These are phyloP conservation scores for Amesomyces nigricolor DNA, from an alignment of 2,329 filamentous ascomycete species.

Conservation along the genomic window DNA sequence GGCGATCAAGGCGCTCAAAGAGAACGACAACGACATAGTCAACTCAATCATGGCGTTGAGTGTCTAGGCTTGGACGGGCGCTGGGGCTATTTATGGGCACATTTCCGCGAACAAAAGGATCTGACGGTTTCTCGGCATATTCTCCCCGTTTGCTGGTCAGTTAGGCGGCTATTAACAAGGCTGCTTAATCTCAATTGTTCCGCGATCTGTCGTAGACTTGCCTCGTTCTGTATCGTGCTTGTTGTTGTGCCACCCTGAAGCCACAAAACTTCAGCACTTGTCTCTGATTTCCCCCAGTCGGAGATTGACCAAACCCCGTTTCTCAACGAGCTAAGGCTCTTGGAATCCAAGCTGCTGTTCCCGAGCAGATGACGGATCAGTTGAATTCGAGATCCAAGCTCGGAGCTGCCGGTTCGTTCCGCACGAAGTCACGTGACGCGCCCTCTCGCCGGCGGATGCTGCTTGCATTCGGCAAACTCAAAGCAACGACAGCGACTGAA, in stretches of 20 bases:
- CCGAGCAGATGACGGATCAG: background rate
- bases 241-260: background rate
- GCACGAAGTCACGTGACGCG: conserved; percentile 23
- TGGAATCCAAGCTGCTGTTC: no score
- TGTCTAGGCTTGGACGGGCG: conserved; percentile 49
- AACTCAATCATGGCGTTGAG: conserved; percentile 99
- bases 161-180: background rate
- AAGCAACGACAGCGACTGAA: conserved; percentile 44
- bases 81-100: conserved; percentile 3
- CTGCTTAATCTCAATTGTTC: conserved; percentile 6
- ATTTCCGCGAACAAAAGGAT: conserved; percentile 3
- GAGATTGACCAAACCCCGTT: no score
- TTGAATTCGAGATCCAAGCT: background rate
- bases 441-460: conserved; percentile 18
- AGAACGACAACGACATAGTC: conserved; percentile 99
- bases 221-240: background rate
- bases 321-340: no score
- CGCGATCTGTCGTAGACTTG: background rate
- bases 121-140: background rate
- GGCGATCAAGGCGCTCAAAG: conserved; percentile 95
- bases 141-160: conserved; percentile 8
- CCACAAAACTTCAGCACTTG: no score
- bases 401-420: conserved; percentile 17
- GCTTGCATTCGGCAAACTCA: conserved; percentile 31
- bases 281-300: no score